Percentiles rank a stretch among this genome's conserved stretches.
These are phyloP conservation scores for Dictyostelium citrinum DNA, from an alignment of 78 protist genomes.

Conservation along the genomic window DNA sequence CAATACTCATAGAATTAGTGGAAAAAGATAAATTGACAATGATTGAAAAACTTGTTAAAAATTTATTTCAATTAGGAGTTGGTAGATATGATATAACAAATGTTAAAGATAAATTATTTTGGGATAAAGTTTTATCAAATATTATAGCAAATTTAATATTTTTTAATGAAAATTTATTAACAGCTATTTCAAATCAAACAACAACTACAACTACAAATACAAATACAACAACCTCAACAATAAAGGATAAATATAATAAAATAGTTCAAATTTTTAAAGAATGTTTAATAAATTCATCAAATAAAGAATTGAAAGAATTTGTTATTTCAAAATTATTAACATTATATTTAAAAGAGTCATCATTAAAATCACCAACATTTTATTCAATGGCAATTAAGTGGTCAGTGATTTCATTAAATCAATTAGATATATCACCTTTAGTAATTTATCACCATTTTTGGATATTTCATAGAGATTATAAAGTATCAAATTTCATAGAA, in stretches of 20 bases:
- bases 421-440: not conserved
- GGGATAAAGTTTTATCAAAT: not conserved
- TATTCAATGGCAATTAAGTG: not conserved
- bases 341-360: not conserved
- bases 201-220: not conserved
- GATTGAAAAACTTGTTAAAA: not conserved
- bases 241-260: not conserved
- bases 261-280: not conserved
- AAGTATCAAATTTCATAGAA: not conserved
- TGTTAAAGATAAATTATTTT: not conserved
- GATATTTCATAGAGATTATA: not conserved
- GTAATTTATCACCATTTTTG: not conserved
- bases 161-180: not conserved
- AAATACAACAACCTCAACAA: too few relatives aligned
- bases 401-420: not conserved
- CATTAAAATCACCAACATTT: not conserved
- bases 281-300: not conserved
- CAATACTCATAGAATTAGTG: not conserved
- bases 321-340: not conserved
- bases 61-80: not conserved
- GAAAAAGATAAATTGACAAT: not conserved
- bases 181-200: not conserved
- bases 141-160: not conserved
- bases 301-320: not conserved
- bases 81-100: not conserved